Evolutionary conservation across 169 alveolate species (phyloP).

Genomic region (Plasmodium yoelii): DNA sequence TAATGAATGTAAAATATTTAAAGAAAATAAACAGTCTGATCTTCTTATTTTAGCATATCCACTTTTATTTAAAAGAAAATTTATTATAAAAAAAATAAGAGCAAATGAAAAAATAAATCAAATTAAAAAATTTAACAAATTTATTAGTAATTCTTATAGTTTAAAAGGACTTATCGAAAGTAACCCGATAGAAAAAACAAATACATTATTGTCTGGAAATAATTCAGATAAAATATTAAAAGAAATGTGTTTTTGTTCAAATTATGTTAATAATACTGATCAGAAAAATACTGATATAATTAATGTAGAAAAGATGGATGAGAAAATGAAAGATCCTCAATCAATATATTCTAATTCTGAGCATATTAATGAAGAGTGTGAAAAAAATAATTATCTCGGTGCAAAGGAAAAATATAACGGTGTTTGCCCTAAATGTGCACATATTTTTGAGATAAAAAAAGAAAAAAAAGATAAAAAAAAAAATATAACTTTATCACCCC

Average conservation of each 20-base stretch:
- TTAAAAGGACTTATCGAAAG: background rate
- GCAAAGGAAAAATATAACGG: too few species aligned
- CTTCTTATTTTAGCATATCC: conserved; percentile 79
- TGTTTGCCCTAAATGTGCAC: background rate
- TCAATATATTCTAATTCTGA: too few species aligned
- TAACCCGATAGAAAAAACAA: conserved; percentile 3
- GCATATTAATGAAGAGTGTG: too few species aligned
- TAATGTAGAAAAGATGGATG: background rate
- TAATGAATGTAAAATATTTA: conserved; percentile 19
- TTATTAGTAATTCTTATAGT: conserved; percentile 18
- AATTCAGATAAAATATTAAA: background rate
- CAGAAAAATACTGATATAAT: background rate
- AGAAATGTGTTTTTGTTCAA: background rate
- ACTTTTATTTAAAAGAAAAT: conserved; percentile 78
- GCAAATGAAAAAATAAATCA: conserved; percentile 16
- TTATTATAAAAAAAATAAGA: conserved; percentile 60
- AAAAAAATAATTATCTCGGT: too few species aligned
- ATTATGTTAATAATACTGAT: background rate
- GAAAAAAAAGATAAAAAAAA: background rate
- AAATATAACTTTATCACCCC: conserved; percentile 25
- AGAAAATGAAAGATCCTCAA: too few species aligned
- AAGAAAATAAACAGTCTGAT: conserved; percentile 44
- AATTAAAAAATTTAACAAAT: conserved; percentile 21
- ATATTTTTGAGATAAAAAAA: background rate
- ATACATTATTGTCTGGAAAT: background rate